Evolutionary conservation across 2,329 filamentous ascomycete species (phyloP).

Genomic region (Meredithiella fracta): DNA sequence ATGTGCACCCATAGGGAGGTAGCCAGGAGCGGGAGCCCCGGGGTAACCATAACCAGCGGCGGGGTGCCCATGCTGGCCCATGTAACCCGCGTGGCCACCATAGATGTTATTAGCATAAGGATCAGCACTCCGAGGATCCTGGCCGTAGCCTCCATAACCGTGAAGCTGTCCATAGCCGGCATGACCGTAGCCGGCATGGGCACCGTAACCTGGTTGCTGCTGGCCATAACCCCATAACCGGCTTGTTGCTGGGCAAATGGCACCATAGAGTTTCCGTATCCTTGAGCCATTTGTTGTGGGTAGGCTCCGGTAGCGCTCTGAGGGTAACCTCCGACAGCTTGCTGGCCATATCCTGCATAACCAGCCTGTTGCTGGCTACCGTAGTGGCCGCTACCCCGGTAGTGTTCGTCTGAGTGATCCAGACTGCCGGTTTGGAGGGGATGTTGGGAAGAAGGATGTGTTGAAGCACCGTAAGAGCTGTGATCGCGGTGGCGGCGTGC

Average conservation of each 20-base stretch:
- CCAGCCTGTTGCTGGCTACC: conserved; percentile 2
- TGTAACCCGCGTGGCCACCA: not conserved
- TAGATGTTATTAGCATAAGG: conserved; percentile 1
- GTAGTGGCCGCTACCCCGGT: conserved; percentile 25
- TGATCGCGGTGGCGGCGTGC: conserved; percentile 2
- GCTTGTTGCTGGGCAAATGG: conserved; percentile 24
- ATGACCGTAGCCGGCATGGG: not conserved
- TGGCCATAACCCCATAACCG: not conserved
- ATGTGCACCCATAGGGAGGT: not conserved
- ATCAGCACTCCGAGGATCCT: not conserved
- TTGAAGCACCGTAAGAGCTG: conserved; percentile 6
- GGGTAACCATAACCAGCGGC: conserved; percentile 17
- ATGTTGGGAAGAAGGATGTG: conserved; percentile 21
- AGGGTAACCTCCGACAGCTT: conserved; percentile 17
- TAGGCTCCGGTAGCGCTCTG: conserved; percentile 24
- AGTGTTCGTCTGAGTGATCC: conserved; percentile 49
- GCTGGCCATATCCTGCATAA: conserved; percentile 3
- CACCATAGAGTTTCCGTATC: conserved; percentile 17
- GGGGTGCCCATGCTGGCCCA: conserved; percentile 4
- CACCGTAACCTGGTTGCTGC: conserved; percentile 5
- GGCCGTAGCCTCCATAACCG: conserved; percentile 18
- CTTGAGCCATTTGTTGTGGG: conserved; percentile 7
- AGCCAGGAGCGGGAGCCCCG: conserved; percentile 17
- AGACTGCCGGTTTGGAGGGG: conserved; percentile 39
- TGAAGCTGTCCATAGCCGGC: not conserved